These are phyloP conservation scores for Phanerochaete carnosa DNA, from an alignment of 768 basidiomycete genomes.

Conservation along the genomic window DNA sequence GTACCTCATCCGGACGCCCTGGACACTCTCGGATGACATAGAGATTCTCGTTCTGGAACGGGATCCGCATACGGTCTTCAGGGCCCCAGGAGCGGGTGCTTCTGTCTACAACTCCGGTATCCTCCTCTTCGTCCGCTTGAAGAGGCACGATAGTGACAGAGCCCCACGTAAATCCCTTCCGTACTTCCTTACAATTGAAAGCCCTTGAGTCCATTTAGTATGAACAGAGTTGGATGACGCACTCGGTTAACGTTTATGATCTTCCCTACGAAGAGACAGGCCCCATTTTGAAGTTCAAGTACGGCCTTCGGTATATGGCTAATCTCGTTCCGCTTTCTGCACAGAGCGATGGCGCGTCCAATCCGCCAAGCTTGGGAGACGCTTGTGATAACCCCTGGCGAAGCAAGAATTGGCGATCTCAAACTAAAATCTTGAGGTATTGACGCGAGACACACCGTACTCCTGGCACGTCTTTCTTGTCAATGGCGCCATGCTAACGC, in stretches of 20 bases:
- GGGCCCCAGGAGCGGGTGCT: constrained; percentile 18
- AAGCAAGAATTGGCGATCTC: not conserved
- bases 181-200: constrained; percentile 21
- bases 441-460: constrained; percentile 18
- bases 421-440: no score
- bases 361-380: constrained; percentile 63
- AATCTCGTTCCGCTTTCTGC: constrained; percentile 44
- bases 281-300: constrained; percentile 30
- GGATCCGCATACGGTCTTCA: constrained; percentile 39
- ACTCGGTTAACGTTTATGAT: constrained; percentile 41
- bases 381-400: constrained; percentile 38
- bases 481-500: constrained; percentile 27
- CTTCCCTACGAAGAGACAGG: constrained; percentile 57
- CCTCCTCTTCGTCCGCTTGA: constrained; percentile 27
- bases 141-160: constrained; percentile 28
- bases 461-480: constrained; percentile 20
- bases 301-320: constrained; percentile 30
- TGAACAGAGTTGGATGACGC: not conserved
- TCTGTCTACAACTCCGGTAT: constrained; percentile 10
- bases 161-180: constrained; percentile 32
- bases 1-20: constrained; percentile 29
- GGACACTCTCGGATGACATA: constrained; percentile 36
- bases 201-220: not conserved
- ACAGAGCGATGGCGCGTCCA: constrained; percentile 53
- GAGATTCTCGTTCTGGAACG: constrained; percentile 64